Percentiles rank a stretch among this genome's conserved stretches.
Evolutionary conservation across 495 filamentous ascomycete species (phyloP).

Genomic region (Lasiosphaeris hirsuta): DNA sequence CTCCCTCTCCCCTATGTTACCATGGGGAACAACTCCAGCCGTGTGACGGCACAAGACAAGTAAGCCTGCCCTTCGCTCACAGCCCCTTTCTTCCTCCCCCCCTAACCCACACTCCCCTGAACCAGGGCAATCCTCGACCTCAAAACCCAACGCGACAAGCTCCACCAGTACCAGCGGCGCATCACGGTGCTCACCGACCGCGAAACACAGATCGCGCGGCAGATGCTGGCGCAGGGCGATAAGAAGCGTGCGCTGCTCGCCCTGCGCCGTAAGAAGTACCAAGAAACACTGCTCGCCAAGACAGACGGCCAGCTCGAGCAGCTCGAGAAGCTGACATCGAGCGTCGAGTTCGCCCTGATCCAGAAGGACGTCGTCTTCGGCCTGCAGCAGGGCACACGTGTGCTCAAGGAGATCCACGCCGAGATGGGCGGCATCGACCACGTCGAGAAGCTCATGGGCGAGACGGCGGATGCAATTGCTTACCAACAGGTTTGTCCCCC

Average conservation of each 20-base stretch:
- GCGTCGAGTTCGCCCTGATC: conserved; percentile 90
- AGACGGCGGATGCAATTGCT: conserved; percentile 79
- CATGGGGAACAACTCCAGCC: conserved; percentile 45
- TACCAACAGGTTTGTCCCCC: conserved; percentile 71
- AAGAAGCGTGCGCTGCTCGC: conserved; percentile 80
- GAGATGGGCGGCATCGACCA: conserved; percentile 95
- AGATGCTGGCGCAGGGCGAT: conserved; percentile 72
- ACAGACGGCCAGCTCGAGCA: conserved; percentile 89
- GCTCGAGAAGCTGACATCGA: conserved; percentile 75
- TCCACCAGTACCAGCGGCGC: conserved; percentile 88
- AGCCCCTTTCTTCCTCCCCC: not conserved
- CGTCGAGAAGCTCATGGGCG: conserved; percentile 90
- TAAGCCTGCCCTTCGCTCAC: conserved; percentile 12
- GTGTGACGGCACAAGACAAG: conserved; percentile 49
- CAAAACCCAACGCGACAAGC: conserved; percentile 94
- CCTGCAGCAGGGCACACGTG: conserved; percentile 84
- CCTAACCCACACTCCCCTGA: not conserved
- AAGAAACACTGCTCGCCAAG: conserved; percentile 82
- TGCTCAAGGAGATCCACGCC: conserved; percentile 82
- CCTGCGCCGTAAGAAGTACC: conserved; percentile 93
- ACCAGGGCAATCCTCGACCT: conserved; percentile 83
- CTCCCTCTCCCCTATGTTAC: conserved; percentile 18
- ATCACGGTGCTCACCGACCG: conserved; percentile 78
- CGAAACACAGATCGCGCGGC: conserved; percentile 78
- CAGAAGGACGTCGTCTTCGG: conserved; percentile 95